Evolutionary conservation across 768 basidiomycete species (phyloP), one percentile per base, ranked within the genome.

Genomic region (Lentinula sp.): DNA sequence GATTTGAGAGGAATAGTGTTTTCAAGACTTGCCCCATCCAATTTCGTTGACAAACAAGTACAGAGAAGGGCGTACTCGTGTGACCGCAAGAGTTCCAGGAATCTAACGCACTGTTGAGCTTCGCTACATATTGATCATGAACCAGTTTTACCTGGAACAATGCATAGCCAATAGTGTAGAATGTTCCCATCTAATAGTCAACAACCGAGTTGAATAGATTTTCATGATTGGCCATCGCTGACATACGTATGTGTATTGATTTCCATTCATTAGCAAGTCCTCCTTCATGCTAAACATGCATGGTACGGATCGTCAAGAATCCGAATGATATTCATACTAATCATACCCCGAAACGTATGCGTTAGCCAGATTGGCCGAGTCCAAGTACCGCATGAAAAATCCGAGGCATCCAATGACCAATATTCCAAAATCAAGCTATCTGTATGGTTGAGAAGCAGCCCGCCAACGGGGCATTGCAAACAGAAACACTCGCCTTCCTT

Each of bases 381-480:
- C 69, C 16, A 70, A 61, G 62, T 70, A 70, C 39, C 68, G 65
- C 61, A 70, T 60, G 55, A 68, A 67, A n/a, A 68, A 70, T 7
- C 69, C 68, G 1, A 68, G 50, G 48, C 69, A 70, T 3, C 66
- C 63, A 42, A 67, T 67, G n/a, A 67, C 53, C 5, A 68, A 57
- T 15, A 70, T 70, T 2, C 69, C 69, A 58, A 67, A 68, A 39
- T 68, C 69, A 36, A 70, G 65, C 64, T 65, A 41, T 35, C 8
- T 3, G 2, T 13, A 15, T 20, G 16, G 20, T 18, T 48, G 6
- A 15, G 28, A 28, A 28, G 28, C 28, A 13, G 20, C 32, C 23
- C 4, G 32, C 23, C 7, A 15, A 2, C 23, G 6, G 4, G 37
- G 4, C 12, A 41, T 13, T 6, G 16, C 9, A 18, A 54, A 12